A percentile compares a stretch with the other conserved stretches of the same genome.
Conservation (phyloP, 345 rosid species). For the Eucalyptus shirleyi region DNA sequence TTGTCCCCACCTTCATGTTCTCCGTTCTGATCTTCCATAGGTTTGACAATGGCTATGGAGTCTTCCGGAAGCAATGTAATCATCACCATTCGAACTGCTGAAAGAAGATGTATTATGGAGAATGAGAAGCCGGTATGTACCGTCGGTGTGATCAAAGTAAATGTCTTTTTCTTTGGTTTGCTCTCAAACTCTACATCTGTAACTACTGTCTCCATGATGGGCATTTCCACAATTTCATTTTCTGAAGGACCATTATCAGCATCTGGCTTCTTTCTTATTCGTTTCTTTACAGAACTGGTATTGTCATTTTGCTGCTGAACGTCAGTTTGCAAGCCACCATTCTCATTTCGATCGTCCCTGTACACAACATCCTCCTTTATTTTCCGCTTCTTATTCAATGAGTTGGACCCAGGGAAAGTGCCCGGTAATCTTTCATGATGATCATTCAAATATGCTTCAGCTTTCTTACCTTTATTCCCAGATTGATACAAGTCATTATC, state of each 20-base stretch:
- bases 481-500: conserved; percentile 21
- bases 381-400: conserved; percentile 54
- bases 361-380: conserved; percentile 37
- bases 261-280: conserved; percentile 59
- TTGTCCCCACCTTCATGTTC: conserved; percentile 27
- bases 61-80: conserved; percentile 51
- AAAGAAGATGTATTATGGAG: conserved; percentile 90
- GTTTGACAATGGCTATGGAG: conserved; percentile 42
- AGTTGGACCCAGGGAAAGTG: conserved; percentile 39
- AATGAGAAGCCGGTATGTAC: conserved; percentile 92
- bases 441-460: conserved; percentile 23
- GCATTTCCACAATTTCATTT: conserved; percentile 41
- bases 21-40: conserved; percentile 31
- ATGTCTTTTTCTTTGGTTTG: conserved; percentile 74
- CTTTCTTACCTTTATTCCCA: conserved; percentile 38
- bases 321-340: conserved; percentile 13
- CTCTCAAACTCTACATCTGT: conserved; percentile 55
- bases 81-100: conserved; percentile 93
- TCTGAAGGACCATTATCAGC: conserved; percentile 33
- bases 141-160: conserved; percentile 81
- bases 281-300: conserved; percentile 39
- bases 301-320: conserved; percentile 30
- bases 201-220: conserved; percentile 23
- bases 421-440: conserved; percentile 42
- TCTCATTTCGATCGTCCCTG: conserved; percentile 27